phyloP scores from a whole-genome alignment of 2,329 filamentous ascomycete species.

The Penicillium sp. region DNA sequence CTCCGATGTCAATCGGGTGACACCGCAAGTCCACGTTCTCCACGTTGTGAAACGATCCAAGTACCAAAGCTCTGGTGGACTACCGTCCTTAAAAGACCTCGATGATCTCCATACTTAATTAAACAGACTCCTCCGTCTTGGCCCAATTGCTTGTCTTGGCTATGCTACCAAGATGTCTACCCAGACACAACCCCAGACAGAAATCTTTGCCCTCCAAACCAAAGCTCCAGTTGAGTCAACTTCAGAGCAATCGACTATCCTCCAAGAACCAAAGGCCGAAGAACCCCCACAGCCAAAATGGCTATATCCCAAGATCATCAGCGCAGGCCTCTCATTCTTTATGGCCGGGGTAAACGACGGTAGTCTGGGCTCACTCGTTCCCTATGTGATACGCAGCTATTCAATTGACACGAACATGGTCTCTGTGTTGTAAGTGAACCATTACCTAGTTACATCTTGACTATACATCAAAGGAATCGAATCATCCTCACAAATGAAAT shows the following conservation, averaged over 20 bases:
- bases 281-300: slow-evolving; percentile 19
- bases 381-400: slow-evolving; percentile 66
- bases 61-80: neutral
- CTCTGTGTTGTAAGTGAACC: slow-evolving; percentile 54
- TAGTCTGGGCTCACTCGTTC: slow-evolving; percentile 66
- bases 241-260: neutral
- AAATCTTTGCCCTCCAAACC: neutral
- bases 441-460: slow-evolving; percentile 23
- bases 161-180: neutral
- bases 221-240: neutral
- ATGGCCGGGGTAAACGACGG: slow-evolving; percentile 70
- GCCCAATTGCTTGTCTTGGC: neutral
- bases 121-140: neutral
- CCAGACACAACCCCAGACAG: neutral
- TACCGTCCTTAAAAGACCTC: neutral
- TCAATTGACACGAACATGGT: slow-evolving; percentile 59
- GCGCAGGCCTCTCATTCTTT: slow-evolving; percentile 68
- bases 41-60: neutral
- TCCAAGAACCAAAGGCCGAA: neutral
- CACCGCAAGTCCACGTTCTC: neutral
- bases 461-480: neutral
- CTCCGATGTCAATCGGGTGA: neutral
- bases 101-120: neutral
- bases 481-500: neutral
- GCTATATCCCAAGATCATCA: slow-evolving; percentile 56